Evolutionary conservation across 2,329 filamentous ascomycete species (phyloP), one percentile per base, ranked within the genome.

Genomic region (Calycina marina): DNA sequence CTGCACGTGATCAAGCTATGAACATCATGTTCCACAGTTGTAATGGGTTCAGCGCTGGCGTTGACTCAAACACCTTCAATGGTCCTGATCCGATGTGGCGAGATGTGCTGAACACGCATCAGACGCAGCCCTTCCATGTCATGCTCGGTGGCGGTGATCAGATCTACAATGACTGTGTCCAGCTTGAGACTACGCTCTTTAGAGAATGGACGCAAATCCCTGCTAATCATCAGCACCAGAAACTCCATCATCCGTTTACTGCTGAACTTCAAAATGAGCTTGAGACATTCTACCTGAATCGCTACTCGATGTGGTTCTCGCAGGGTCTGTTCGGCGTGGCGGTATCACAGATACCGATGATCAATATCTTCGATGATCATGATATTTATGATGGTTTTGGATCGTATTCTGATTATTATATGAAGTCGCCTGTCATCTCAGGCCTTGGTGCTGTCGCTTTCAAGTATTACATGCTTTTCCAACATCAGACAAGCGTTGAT

Each of bases 1-100:
- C 92, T 4, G 79, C 78, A 18, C 70, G 67, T 30, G 78, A 74
- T 11, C 69, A 93, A 53, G 72, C 80, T 2, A 98, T 98, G 90
- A 94, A 96, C 58, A 82, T 94, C 53, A 93, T 96, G 85, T 98
- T 94, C 59, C 72, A 96, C 60, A 93, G 81, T 53, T 93, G 90
- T 61, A 98, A 98, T 53, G 90, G 92, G 2, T 98, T 98, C 61
- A 88, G 83, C 46, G 55, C 78, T 31, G 78, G 71, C 35, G 80
- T 81, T 14, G 76, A 93, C 40, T 61, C 84, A 0, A 69, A 92
- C 50, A 67, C 76, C 28, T 78, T 94, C 52, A 90, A 78, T 49
- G 90, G 90, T 0, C 90, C 92, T 0, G 90, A 98, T 56, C 90
- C 90, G 1, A 67, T 98, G 57, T 98, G 92, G 90, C 77, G 88